Percentiles rank a stretch among this genome's conserved stretches.
Evolutionary conservation across 1,139 yeast genomes (phyloP).

Genomic region (Wickerhamomyces sp.): DNA sequence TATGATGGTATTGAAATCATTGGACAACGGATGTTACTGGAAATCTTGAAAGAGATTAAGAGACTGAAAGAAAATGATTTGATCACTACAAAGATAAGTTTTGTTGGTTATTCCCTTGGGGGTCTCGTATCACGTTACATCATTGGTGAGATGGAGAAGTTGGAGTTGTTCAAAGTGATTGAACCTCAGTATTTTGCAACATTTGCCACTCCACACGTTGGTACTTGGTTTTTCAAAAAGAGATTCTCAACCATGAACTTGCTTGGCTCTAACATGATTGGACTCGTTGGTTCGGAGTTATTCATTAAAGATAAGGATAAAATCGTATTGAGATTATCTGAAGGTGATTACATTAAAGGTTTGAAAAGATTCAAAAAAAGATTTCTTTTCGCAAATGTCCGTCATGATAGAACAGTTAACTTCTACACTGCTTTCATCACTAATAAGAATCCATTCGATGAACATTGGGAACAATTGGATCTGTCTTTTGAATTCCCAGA

Average conservation of each 20-base stretch:
- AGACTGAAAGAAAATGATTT: constrained; percentile 36
- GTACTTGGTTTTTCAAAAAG: constrained; percentile 45
- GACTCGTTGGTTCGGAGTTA: constrained; percentile 70
- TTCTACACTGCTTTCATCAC: constrained; percentile 48
- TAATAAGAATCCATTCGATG: constrained; percentile 40
- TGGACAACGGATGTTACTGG: constrained; percentile 64
- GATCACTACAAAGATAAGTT: constrained; percentile 36
- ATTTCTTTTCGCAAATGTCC: constrained; percentile 63
- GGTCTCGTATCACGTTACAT: constrained; percentile 57
- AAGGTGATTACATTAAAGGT: constrained; percentile 47
- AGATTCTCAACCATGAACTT: constrained; percentile 42
- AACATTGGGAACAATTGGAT: constrained; percentile 27
- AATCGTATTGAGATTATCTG: constrained; percentile 48
- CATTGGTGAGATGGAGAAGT: constrained; percentile 56
- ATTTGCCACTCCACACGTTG: constrained; percentile 90
- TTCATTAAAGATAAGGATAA: constrained; percentile 47
- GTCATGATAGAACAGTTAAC: constrained; percentile 66
- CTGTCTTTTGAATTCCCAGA: constrained; percentile 21
- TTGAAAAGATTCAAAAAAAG: constrained; percentile 52
- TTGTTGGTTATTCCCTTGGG: constrained; percentile 52
- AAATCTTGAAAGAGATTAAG: constrained; percentile 53
- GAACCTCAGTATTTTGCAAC: constrained; percentile 68
- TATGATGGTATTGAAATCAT: constrained; percentile 79
- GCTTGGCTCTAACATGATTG: constrained; percentile 60
- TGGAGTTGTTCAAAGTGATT: constrained; percentile 52